Percentiles rank a stretch among this genome's conserved stretches.
Conservation (phyloP, 164 flowering plant genomes). For the Annona cherimola region DNA sequence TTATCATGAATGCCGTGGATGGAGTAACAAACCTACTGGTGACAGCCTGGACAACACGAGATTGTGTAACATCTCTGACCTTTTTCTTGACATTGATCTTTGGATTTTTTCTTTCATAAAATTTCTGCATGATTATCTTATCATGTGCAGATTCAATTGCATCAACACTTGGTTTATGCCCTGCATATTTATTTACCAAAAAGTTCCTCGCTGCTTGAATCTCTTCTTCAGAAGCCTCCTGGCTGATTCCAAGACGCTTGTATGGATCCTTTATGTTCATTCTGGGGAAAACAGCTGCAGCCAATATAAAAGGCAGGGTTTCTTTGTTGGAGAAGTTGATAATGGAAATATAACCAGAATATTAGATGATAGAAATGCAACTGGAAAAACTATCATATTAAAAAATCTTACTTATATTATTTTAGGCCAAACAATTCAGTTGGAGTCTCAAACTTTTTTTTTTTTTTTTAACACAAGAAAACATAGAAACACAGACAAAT, state of each 20-base stretch:
- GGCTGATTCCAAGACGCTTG: slow-evolving; percentile 90
- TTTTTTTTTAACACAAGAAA: not conserved
- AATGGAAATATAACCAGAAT: not conserved
- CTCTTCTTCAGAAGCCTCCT: slow-evolving; percentile 92
- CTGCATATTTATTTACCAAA: slow-evolving; percentile 66
- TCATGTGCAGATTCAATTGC: slow-evolving; percentile 97
- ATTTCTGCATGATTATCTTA: slow-evolving; percentile 93
- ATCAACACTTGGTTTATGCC: slow-evolving; percentile 86
- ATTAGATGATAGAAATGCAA: not conserved
- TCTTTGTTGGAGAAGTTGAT: not conserved
- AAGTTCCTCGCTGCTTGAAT: slow-evolving; percentile 92
- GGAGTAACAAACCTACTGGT: slow-evolving; percentile 74
- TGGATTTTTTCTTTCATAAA: slow-evolving; percentile 79
- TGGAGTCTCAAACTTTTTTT: not conserved
- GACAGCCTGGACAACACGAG: slow-evolving; percentile 57
- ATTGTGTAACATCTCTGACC: slow-evolving; percentile 67
- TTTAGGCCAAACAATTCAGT: not conserved
- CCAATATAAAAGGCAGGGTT: not conserved
- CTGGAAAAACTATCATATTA: not conserved
- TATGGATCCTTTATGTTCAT: slow-evolving; percentile 80
- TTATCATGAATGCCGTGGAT: slow-evolving; percentile 52
- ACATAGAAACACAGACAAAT: not conserved
- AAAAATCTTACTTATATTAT: not conserved
- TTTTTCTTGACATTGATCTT: slow-evolving; percentile 80
- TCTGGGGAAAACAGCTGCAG: slow-evolving; percentile 69